These are phyloP conservation scores for Nigrospora oryzae DNA, from an alignment of 2,329 filamentous ascomycete species.

Conservation along the genomic window DNA sequence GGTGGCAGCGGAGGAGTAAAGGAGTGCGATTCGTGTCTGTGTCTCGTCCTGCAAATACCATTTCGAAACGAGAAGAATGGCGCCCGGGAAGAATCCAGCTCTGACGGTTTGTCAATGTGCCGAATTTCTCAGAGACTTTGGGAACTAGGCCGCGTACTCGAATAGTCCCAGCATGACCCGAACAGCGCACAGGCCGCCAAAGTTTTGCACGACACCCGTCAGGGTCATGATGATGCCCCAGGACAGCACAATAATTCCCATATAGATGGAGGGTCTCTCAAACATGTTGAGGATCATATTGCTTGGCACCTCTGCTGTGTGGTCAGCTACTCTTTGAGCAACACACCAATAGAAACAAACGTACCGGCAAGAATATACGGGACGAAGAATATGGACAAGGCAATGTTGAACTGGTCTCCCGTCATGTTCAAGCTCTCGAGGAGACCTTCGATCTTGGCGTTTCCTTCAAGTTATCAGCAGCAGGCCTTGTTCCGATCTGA, in stretches of 20 bases:
- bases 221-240: constrained; percentile 30
- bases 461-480: constrained; percentile 7
- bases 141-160: constrained; percentile 18
- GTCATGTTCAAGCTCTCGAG: constrained; percentile 15
- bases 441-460: constrained; percentile 18
- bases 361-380: constrained; percentile 13
- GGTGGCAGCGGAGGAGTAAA: constrained; percentile 25
- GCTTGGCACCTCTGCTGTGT: constrained; percentile 22
- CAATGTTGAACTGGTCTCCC: constrained; percentile 20
- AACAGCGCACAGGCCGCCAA: constrained; percentile 26
- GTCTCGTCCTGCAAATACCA: constrained; percentile 23
- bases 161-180: constrained; percentile 29
- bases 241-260: constrained; percentile 23
- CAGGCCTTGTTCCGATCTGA: not conserved
- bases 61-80: constrained; percentile 21
- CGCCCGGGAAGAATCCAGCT: constrained; percentile 23
- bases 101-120: constrained; percentile 5
- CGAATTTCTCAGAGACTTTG: not conserved
- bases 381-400: constrained; percentile 19
- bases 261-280: constrained; percentile 33
- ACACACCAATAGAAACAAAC: not conserved
- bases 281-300: constrained; percentile 29
- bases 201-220: constrained; percentile 27
- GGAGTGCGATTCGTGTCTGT: constrained; percentile 20
- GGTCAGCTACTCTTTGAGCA: no score